Evolutionary conservation across 768 basidiomycete genomes (phyloP).

Genomic region (Astraeus odoratus): DNA sequence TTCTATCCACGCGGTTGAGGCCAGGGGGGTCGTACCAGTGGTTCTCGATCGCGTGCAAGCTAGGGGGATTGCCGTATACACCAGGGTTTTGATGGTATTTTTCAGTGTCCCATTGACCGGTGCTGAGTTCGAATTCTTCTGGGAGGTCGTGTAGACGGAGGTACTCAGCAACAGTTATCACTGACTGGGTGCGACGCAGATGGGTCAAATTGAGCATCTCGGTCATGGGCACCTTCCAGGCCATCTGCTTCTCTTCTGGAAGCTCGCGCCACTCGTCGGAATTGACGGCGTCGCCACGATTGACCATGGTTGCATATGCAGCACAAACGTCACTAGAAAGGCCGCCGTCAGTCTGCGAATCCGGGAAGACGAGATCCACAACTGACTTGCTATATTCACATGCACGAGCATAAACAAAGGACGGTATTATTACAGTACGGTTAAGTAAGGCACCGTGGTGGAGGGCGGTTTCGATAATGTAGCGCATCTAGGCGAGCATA

Average conservation of each 20-base stretch:
- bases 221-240: slow-evolving; percentile 29
- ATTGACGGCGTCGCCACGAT: slow-evolving; percentile 36
- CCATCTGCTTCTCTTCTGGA: slow-evolving; percentile 31
- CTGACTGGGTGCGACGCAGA: slow-evolving; percentile 30
- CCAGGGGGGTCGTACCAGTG: slow-evolving; percentile 32
- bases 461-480: slow-evolving; percentile 40
- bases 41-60: slow-evolving; percentile 32
- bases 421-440: slow-evolving; percentile 37
- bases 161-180: slow-evolving; percentile 38
- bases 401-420: slow-evolving; percentile 39
- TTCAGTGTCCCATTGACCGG: slow-evolving; percentile 33
- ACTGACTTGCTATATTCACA: slow-evolving; percentile 31
- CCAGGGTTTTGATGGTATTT: slow-evolving; percentile 27
- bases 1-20: slow-evolving; percentile 32
- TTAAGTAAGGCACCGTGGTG: slow-evolving; percentile 38
- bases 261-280: slow-evolving; percentile 36
- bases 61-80: slow-evolving; percentile 19
- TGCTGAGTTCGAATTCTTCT: slow-evolving; percentile 28
- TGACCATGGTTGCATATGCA: slow-evolving; percentile 37
- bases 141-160: slow-evolving; percentile 33
- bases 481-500: slow-evolving; percentile 31
- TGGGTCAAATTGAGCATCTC: slow-evolving; percentile 38
- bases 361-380: background rate
- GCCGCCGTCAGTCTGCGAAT: background rate
- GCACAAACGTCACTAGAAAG: slow-evolving; percentile 29